Percentiles rank a stretch among this genome's conserved stretches.
Conservation (phyloP, 2,329 filamentous ascomycete genomes). For the Podosphaera aphanis region DNA sequence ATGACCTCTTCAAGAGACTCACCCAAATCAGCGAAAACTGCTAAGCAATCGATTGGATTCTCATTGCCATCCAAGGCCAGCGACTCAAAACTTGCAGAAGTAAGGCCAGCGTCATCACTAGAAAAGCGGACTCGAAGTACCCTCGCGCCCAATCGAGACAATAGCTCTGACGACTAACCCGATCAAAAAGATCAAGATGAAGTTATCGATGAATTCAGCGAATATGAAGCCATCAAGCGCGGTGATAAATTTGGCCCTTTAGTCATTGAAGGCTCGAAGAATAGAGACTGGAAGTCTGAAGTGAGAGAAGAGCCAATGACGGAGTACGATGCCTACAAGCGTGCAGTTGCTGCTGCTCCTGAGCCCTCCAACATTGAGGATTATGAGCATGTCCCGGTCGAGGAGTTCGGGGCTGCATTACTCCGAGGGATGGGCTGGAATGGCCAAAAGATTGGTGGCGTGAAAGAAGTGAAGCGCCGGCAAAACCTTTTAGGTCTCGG, state of each 20-base stretch:
- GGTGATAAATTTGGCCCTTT: conserved; percentile 19
- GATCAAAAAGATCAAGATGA: conserved; percentile 19
- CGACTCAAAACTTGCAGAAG: conserved; percentile 9
- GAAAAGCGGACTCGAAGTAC: conserved; percentile 21
- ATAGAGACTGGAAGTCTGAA: conserved; percentile 40
- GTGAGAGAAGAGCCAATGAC: conserved; percentile 20
- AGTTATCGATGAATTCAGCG: conserved; percentile 26
- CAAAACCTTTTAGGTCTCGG: conserved; percentile 72
- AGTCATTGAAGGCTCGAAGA: conserved; percentile 33
- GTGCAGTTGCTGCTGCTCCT: conserved; percentile 48
- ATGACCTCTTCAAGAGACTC: conserved; percentile 12
- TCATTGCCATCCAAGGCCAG: conserved; percentile 18
- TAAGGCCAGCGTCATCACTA: conserved; percentile 10
- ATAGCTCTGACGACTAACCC: conserved; percentile 27
- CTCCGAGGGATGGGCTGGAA: conserved; percentile 94
- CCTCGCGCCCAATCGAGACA: conserved; percentile 25
- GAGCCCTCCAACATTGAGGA: conserved; percentile 57
- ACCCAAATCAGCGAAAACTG: conserved; percentile 5
- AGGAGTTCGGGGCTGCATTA: conserved; percentile 80
- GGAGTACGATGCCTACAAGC: conserved; percentile 45
- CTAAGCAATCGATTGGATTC: conserved; percentile 18
- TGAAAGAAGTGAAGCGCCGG: conserved; percentile 42
- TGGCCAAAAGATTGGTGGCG: conserved; percentile 32
- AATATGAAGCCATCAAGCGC: conserved; percentile 20
- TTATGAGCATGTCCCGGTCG: conserved; percentile 73